phyloP scores from a whole-genome alignment of 1,284 basidiomycete genomes.

The Irpex sp. region DNA sequence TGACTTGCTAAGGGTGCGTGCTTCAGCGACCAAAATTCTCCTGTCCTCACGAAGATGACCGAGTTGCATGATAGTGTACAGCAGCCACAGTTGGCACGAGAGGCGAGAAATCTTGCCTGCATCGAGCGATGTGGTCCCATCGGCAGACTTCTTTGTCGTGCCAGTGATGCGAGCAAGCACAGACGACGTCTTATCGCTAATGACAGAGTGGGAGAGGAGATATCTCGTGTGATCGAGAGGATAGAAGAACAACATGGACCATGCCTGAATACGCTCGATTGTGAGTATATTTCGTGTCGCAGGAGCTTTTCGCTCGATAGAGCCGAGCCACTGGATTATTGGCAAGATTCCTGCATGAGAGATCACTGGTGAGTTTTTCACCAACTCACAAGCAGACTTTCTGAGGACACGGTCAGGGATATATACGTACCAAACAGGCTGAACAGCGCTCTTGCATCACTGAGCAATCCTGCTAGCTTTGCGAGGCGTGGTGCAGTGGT shows the following conservation, averaged over 20 bases:
- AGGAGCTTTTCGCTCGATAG: slow-evolving; percentile 64
- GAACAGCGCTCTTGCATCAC: slow-evolving; percentile 69
- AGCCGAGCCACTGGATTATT: slow-evolving; percentile 75
- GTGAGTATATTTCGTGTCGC: slow-evolving; percentile 66
- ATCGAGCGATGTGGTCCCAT: slow-evolving; percentile 37
- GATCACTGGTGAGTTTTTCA: background rate
- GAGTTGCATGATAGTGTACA: slow-evolving; percentile 73
- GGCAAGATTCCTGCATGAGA: slow-evolving; percentile 58
- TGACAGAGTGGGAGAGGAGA: slow-evolving; percentile 58
- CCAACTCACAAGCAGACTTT: background rate
- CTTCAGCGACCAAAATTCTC: slow-evolving; percentile 49
- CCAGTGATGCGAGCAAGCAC: slow-evolving; percentile 35
- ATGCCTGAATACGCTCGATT: slow-evolving; percentile 79
- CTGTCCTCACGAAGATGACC: slow-evolving; percentile 67
- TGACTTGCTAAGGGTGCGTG: slow-evolving; percentile 53
- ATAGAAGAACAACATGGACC: slow-evolving; percentile 82
- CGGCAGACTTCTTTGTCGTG: slow-evolving; percentile 32
- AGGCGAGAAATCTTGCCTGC: slow-evolving; percentile 47
- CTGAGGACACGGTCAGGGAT: background rate
- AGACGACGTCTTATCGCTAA: slow-evolving; percentile 49
- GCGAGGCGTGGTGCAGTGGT: slow-evolving; percentile 45
- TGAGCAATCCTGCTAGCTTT: slow-evolving; percentile 53
- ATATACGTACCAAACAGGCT: slow-evolving; percentile 66
- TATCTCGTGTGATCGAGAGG: slow-evolving; percentile 80
- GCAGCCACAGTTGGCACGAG: slow-evolving; percentile 76